phyloP scores from a whole-genome alignment of 495 filamentous ascomycete genomes.

The Cryomyces minteri region DNA sequence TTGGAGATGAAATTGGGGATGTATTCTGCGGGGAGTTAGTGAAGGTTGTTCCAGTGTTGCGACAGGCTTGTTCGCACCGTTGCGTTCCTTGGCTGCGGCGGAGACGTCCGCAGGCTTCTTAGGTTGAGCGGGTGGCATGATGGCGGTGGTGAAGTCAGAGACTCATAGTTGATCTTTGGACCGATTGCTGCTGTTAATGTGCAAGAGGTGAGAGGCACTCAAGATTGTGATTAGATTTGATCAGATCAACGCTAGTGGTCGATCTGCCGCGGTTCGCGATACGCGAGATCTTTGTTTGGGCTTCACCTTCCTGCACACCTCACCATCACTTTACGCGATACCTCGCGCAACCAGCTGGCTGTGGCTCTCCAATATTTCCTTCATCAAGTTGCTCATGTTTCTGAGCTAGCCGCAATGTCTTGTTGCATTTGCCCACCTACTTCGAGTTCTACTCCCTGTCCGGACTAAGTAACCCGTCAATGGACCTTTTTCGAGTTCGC shows the following conservation, averaged over 20 bases:
- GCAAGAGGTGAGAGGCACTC: background rate
- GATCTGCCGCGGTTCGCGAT: no score
- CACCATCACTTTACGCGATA: background rate
- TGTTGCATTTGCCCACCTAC: no score
- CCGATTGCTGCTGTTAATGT: background rate
- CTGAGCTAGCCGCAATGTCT: no score
- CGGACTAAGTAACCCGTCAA: constrained; percentile 5
- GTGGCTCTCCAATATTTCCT: background rate
- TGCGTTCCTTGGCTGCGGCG: constrained; percentile 39
- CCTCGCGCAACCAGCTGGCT: no score
- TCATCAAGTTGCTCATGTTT: background rate
- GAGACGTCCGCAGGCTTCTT: constrained; percentile 17
- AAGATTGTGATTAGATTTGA: background rate
- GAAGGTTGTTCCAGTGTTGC: no score
- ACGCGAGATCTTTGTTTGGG: no score
- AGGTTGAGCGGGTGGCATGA: constrained; percentile 16
- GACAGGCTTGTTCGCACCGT: background rate
- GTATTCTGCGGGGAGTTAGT: constrained; percentile 34
- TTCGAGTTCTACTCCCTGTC: no score
- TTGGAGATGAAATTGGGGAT: constrained; percentile 97
- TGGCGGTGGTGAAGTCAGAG: background rate
- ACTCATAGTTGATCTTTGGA: background rate
- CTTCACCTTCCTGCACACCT: background rate
- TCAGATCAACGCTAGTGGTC: no score
- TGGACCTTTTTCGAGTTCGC: constrained; percentile 50